phyloP scores from a whole-genome alignment of 768 basidiomycete species.

The Termitomyces sp. region DNA sequence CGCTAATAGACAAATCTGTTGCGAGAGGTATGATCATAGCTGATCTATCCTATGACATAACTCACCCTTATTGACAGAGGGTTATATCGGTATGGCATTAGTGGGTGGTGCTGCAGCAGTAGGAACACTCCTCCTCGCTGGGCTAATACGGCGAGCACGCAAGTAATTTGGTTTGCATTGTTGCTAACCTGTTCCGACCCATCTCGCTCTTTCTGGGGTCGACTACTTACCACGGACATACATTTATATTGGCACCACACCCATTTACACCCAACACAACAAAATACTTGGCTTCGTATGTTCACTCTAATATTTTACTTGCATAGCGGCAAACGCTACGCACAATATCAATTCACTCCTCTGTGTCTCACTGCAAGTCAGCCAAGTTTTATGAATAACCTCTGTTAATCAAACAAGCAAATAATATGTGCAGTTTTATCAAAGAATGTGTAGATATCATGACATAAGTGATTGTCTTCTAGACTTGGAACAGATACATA shows the following conservation, averaged over 20 bases:
- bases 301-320: not conserved
- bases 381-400: not conserved
- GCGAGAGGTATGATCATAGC: constrained; percentile 54
- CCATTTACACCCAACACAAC: not conserved
- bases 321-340: constrained; percentile 1
- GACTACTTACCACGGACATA: not conserved
- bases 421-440: not conserved
- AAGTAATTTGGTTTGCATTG: constrained; percentile 28
- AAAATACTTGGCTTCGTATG: constrained; percentile 5
- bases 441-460: not conserved
- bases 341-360: not conserved
- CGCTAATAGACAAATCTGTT: constrained; percentile 84
- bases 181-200: constrained; percentile 1
- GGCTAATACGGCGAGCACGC: constrained; percentile 81
- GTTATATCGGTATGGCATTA: constrained; percentile 98
- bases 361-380: not conserved
- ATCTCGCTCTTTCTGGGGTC: not conserved
- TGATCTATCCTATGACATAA: not conserved
- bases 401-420: not conserved
- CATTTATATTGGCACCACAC: not conserved
- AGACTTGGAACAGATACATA: not conserved
- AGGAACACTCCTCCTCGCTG: constrained; percentile 67
- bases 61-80: constrained; percentile 48
- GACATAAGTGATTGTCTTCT: not conserved
- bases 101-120: constrained; percentile 87